A percentile compares a stretch with the other conserved stretches of the same genome.
phyloP scores from a whole-genome alignment of 805 yeast species.

The Candida hungchunana region DNA sequence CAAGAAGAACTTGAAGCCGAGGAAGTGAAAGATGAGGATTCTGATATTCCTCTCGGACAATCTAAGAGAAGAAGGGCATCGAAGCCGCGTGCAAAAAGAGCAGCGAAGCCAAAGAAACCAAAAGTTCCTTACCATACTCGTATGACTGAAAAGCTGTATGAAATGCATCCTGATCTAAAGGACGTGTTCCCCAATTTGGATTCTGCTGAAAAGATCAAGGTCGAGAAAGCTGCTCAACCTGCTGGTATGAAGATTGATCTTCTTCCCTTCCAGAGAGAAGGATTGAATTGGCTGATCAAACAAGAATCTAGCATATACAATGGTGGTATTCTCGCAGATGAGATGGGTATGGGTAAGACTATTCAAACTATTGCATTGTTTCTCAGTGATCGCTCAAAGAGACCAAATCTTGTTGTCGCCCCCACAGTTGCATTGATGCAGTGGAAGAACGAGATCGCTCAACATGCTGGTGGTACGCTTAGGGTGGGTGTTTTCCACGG shows the following conservation, averaged over 20 bases:
- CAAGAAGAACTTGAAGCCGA: slow-evolving; percentile 14
- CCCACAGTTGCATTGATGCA: slow-evolving; percentile 99
- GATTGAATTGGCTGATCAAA: slow-evolving; percentile 78
- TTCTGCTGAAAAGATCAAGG: slow-evolving; percentile 40
- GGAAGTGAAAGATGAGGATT: slow-evolving; percentile 21
- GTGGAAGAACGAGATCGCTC: slow-evolving; percentile 91
- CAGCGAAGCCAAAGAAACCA: slow-evolving; percentile 34
- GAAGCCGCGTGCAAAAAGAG: slow-evolving; percentile 18
- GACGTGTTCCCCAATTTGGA: slow-evolving; percentile 67
- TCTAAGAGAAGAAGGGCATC: slow-evolving; percentile 16
- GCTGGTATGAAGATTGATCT: slow-evolving; percentile 66
- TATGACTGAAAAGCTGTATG: slow-evolving; percentile 62
- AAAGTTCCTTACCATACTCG: slow-evolving; percentile 67
- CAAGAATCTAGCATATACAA: slow-evolving; percentile 77
- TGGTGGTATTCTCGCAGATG: slow-evolving; percentile 96
- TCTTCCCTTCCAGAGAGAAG: slow-evolving; percentile 91
- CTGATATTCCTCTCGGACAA: slow-evolving; percentile 27
- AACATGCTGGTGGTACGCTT: slow-evolving; percentile 70
- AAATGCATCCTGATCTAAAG: slow-evolving; percentile 73
- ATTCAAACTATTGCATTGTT: slow-evolving; percentile 91
- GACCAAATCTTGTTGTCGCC: slow-evolving; percentile 87
- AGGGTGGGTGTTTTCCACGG: slow-evolving; percentile 81
- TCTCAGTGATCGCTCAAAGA: slow-evolving; percentile 58
- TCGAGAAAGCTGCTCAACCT: slow-evolving; percentile 69
- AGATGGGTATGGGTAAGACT: slow-evolving; percentile 99